Evolutionary conservation across 106 monocot species (phyloP).

Genomic region (Platanthera zijinensis): DNA sequence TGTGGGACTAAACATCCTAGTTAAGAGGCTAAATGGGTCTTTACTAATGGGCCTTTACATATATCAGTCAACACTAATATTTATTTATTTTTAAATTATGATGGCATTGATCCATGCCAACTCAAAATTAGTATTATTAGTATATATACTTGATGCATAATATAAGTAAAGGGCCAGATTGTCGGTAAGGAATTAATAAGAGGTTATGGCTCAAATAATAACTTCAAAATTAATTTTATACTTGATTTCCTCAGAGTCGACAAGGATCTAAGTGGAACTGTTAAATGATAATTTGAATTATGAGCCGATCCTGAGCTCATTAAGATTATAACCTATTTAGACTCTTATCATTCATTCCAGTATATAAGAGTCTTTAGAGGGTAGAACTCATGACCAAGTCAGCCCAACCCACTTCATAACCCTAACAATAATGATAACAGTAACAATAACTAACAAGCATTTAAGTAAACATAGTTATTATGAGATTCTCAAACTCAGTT

Average conservation of each 20-base stretch:
- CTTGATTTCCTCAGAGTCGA: neutral
- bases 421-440: neutral
- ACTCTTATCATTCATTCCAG: neutral
- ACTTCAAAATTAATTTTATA: neutral
- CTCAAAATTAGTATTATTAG: neutral
- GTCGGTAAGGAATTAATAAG: neutral
- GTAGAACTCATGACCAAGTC: neutral
- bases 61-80: too few species aligned
- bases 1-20: too few species aligned
- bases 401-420: neutral
- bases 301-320: neutral
- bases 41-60: too few species aligned
- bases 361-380: neutral
- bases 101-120: neutral
- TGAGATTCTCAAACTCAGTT: neutral
- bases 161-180: neutral
- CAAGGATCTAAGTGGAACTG: neutral
- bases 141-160: neutral
- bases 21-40: too few species aligned
- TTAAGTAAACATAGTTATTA: neutral
- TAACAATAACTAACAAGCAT: neutral
- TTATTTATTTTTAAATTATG: neutral
- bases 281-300: neutral
- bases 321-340: neutral
- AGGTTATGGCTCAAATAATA: neutral